Evolutionary conservation across 805 yeast genomes (phyloP).

Genomic region (Ogataea polymorpha): DNA sequence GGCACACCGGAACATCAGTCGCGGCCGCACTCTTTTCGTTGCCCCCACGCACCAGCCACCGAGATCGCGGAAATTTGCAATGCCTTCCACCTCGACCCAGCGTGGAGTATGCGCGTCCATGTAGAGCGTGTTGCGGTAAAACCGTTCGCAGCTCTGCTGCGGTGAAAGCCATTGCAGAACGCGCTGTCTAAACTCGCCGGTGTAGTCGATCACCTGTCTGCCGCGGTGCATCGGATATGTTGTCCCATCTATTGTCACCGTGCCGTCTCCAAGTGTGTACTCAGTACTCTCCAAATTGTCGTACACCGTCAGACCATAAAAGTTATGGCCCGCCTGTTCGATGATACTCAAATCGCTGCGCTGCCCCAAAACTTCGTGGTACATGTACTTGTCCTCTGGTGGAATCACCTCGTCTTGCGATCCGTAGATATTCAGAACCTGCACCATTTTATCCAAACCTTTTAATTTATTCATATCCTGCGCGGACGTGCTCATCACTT

Average conservation of each 20-base stretch:
- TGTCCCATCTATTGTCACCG: constrained; percentile 6
- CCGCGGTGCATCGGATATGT: constrained; percentile 32
- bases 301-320: constrained; percentile 49
- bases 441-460: constrained; percentile 42
- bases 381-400: constrained; percentile 54
- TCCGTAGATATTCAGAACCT: constrained; percentile 71
- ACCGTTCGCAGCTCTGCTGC: constrained; percentile 49
- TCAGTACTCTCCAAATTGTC: constrained; percentile 20
- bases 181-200: constrained; percentile 45
- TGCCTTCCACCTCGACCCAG: constrained; percentile 64
- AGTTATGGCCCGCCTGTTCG: constrained; percentile 78
- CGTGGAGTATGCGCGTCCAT: constrained; percentile 43
- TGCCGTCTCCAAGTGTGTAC: constrained; percentile 17
- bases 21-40: constrained; percentile 46
- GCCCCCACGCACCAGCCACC: constrained; percentile 65
- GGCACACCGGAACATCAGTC: constrained; percentile 62
- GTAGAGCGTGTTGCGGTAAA: constrained; percentile 35
- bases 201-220: constrained; percentile 51
- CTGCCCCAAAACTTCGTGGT: constrained; percentile 52
- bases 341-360: constrained; percentile 60
- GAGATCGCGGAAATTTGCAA: constrained; percentile 70
- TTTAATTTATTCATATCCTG: constrained; percentile 44
- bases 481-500: constrained; percentile 46
- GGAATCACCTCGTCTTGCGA: constrained; percentile 65
- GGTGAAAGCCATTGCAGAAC: constrained; percentile 46